Evolutionary conservation across 805 yeast species (phyloP).

Genomic region (Hanseniaspora taiwanica): DNA sequence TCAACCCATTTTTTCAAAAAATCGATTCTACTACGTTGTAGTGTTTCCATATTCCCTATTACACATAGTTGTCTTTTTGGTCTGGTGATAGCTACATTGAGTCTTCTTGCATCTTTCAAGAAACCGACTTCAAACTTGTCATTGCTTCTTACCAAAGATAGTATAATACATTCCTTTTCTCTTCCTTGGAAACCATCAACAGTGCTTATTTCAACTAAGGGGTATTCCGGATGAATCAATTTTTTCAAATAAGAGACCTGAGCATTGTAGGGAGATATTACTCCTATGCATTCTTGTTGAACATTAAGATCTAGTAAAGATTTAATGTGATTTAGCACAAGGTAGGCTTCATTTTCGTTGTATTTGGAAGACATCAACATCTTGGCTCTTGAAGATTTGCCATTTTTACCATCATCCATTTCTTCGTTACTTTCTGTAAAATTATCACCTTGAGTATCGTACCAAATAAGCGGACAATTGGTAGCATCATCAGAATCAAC

Average conservation of each 20-base stretch:
- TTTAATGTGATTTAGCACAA: constrained; percentile 46
- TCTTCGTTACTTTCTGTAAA: constrained; percentile 46
- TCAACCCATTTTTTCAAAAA: constrained; percentile 54
- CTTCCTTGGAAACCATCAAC: constrained; percentile 97
- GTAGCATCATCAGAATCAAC: constrained; percentile 43
- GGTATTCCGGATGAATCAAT: constrained; percentile 26
- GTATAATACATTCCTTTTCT: constrained; percentile 76
- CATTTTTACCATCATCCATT: constrained; percentile 3
- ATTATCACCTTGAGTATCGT: constrained; percentile 87
- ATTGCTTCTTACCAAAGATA: constrained; percentile 76
- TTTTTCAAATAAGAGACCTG: constrained; percentile 57
- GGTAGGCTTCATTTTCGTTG: constrained; percentile 62
- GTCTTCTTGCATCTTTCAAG: constrained; percentile 59
- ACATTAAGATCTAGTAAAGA: constrained; percentile 42
- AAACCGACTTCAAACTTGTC: constrained; percentile 64
- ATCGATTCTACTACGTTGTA: constrained; percentile 28
- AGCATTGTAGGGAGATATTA: constrained; percentile 83
- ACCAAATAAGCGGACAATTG: constrained; percentile 52
- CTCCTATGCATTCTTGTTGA: constrained; percentile 47
- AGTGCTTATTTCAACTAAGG: constrained; percentile 63
- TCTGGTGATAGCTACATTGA: constrained; percentile 90
- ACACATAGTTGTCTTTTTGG: constrained; percentile 76
- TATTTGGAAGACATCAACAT: constrained; percentile 40
- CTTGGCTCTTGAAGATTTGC: constrained; percentile 1
- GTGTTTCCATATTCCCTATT: constrained; percentile 73